Conservation (phyloP, 83 land plant genomes). For the Diphasiastrum complanatum region DNA sequence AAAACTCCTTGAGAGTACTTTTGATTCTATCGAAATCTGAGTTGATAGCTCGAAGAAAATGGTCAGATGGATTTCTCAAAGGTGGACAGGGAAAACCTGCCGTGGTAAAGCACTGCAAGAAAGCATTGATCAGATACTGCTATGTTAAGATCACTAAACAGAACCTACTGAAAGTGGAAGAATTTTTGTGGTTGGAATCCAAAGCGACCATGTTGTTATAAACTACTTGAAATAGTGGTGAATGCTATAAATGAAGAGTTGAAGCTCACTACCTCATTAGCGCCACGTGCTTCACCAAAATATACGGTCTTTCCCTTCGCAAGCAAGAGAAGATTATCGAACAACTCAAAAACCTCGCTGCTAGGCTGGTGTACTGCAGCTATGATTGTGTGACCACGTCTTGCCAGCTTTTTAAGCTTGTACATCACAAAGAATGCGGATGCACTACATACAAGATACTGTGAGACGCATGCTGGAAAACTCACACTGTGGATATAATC, state of each 20-base stretch:
- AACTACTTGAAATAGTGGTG: too few relatives aligned
- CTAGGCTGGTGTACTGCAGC: conserved; percentile 44
- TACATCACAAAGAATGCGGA: conserved; percentile 33
- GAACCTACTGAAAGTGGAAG: too few relatives aligned
- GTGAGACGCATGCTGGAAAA: too few relatives aligned
- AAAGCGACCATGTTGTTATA: too few relatives aligned
- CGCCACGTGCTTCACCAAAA: conserved; percentile 26
- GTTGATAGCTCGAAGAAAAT: conserved; percentile 45
- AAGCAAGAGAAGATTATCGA: conserved; percentile 26
- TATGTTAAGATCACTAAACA: too few relatives aligned
- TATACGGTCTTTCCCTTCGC: conserved; percentile 30
- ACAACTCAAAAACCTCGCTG: conserved; percentile 41
- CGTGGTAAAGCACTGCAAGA: conserved; percentile 44
- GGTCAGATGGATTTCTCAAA: conserved; percentile 49
- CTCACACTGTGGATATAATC: neutral
- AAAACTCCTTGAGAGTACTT: neutral
- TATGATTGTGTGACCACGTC: conserved; percentile 33
- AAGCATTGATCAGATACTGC: too few relatives aligned
- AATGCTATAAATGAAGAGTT: too few relatives aligned
- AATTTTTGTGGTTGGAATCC: too few relatives aligned
- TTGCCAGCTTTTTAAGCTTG: conserved; percentile 27
- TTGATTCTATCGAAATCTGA: conserved; percentile 41
- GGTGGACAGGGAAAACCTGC: conserved; percentile 52
- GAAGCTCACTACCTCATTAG: conserved; percentile 28
- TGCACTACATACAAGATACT: conserved; percentile 27